These are phyloP conservation scores for Erythrobasidium hasegawianum DNA, from an alignment of 1,284 basidiomycete genomes.

Conservation along the genomic window DNA sequence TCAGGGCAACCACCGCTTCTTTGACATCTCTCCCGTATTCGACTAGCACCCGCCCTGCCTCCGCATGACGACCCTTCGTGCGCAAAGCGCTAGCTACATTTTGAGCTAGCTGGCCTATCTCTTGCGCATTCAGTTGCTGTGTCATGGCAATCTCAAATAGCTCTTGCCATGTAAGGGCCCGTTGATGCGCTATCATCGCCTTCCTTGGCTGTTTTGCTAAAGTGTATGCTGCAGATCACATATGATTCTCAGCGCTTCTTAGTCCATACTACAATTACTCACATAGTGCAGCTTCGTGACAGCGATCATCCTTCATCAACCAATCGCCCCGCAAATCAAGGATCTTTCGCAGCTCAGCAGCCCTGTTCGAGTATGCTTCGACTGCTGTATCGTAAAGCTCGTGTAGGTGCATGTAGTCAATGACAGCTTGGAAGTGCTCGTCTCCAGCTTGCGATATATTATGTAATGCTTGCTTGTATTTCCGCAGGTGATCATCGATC, in stretches of 20 bases:
- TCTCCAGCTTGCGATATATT: constrained; percentile 70
- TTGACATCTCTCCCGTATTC: constrained; percentile 79
- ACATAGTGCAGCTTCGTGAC: constrained; percentile 68
- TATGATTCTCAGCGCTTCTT: too few relatives aligned
- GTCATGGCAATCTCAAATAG: constrained; percentile 70
- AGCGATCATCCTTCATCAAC: constrained; percentile 67
- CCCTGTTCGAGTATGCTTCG: constrained; percentile 60
- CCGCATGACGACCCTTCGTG: constrained; percentile 53
- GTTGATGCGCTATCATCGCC: constrained; percentile 79
- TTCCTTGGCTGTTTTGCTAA: constrained; percentile 63
- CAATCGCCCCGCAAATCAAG: constrained; percentile 24
- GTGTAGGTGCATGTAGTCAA: constrained; percentile 74
- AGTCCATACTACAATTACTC: too few relatives aligned
- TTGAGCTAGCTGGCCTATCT: constrained; percentile 54
- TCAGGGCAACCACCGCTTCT: constrained; percentile 70
- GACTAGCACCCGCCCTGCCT: constrained; percentile 77
- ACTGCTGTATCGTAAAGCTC: constrained; percentile 72
- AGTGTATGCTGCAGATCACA: constrained; percentile 57
- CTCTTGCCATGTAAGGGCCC: constrained; percentile 81
- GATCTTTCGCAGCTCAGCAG: constrained; percentile 2
- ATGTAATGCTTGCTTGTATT: constrained; percentile 68
- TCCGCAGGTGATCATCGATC: constrained; percentile 88
- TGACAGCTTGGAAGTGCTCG: constrained; percentile 70
- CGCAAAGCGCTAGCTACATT: constrained; percentile 43
- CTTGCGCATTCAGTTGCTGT: constrained; percentile 54